Evolutionary conservation across 805 yeast genomes (phyloP).

Genomic region (Candida khao-thaluensis): DNA sequence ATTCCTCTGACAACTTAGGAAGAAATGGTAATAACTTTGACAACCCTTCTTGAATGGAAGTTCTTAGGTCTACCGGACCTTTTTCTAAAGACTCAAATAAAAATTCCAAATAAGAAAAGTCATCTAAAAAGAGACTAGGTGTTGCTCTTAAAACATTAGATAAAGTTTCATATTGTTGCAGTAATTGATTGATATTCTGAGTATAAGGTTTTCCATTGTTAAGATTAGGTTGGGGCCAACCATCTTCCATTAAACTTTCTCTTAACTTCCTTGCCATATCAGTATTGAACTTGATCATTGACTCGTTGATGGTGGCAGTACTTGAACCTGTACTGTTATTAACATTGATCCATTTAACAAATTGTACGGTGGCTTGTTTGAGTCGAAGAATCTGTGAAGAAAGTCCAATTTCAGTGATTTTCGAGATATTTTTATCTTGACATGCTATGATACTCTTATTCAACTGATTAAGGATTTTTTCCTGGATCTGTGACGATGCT

Average conservation of each 20-base stretch:
- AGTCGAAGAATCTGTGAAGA: conserved; percentile 51
- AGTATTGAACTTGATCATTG: conserved; percentile 31
- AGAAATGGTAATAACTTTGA: conserved; percentile 56
- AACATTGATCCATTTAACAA: conserved; percentile 59
- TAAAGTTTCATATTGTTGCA: conserved; percentile 72
- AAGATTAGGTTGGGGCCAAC: conserved; percentile 54
- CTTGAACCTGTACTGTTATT: conserved; percentile 12
- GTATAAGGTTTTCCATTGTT: conserved; percentile 37
- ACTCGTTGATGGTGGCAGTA: conserved; percentile 14
- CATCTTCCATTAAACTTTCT: conserved; percentile 51
- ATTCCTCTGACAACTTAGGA: conserved; percentile 32
- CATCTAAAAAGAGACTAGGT: conserved; percentile 39
- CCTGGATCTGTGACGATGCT: conserved; percentile 53
- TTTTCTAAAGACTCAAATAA: conserved; percentile 66
- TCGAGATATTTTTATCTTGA: conserved; percentile 36
- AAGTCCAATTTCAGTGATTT: conserved; percentile 60
- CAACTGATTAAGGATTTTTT: conserved; percentile 50
- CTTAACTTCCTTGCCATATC: conserved; percentile 54
- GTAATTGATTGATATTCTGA: conserved; percentile 45
- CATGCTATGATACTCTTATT: conserved; percentile 56
- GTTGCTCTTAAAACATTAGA: conserved; percentile 60
- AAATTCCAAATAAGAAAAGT: conserved; percentile 58
- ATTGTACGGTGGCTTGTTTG: conserved; percentile 57
- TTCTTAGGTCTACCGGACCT: conserved; percentile 60
- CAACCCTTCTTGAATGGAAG: conserved; percentile 71